phyloP scores from a whole-genome alignment of 2,329 filamentous ascomycete genomes.

The Fusarium sp. region DNA sequence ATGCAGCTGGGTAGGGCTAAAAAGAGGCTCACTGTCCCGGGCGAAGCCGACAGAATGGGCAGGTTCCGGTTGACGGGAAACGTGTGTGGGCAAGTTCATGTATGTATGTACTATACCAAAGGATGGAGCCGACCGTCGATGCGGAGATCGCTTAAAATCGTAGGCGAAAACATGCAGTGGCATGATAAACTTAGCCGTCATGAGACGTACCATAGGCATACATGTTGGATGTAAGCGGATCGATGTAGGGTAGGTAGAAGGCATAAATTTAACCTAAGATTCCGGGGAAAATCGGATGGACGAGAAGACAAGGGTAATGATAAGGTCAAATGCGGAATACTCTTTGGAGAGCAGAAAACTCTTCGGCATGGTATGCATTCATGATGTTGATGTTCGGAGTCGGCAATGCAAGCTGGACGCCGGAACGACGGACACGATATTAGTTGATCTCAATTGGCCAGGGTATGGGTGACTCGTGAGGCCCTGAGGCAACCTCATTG shows the following conservation, averaged over 20 bases:
- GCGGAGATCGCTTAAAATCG: background rate
- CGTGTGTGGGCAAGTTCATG: slow-evolving; percentile 4
- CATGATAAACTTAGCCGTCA: background rate
- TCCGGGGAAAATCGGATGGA: slow-evolving; percentile 47
- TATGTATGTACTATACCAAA: slow-evolving; percentile 3
- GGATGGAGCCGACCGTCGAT: slow-evolving; percentile 15
- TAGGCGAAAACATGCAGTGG: background rate
- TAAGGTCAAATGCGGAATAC: slow-evolving; percentile 10
- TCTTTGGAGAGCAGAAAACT: slow-evolving; percentile 7
- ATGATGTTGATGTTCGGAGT: slow-evolving; percentile 5
- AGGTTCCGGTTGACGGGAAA: slow-evolving; percentile 20
- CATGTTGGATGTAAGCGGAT: background rate
- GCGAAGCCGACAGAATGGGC: slow-evolving; percentile 19
- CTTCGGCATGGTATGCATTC: slow-evolving; percentile 13
- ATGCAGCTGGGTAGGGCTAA: background rate
- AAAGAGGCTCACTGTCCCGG: background rate
- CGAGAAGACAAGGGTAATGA: slow-evolving; percentile 18
- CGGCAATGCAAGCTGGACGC: slow-evolving; percentile 7
- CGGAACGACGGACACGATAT: slow-evolving; percentile 7
- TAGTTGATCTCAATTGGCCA: slow-evolving; percentile 24
- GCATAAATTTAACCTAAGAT: slow-evolving; percentile 23
- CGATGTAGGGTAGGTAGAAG: slow-evolving; percentile 39
- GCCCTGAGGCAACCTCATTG: slow-evolving; percentile 12
- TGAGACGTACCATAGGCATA: slow-evolving; percentile 14
- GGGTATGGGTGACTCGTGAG: background rate